Base-by-base conservation (phyloP, 1,139 yeast genomes). In the Suhomyces choctaworum region DNA sequence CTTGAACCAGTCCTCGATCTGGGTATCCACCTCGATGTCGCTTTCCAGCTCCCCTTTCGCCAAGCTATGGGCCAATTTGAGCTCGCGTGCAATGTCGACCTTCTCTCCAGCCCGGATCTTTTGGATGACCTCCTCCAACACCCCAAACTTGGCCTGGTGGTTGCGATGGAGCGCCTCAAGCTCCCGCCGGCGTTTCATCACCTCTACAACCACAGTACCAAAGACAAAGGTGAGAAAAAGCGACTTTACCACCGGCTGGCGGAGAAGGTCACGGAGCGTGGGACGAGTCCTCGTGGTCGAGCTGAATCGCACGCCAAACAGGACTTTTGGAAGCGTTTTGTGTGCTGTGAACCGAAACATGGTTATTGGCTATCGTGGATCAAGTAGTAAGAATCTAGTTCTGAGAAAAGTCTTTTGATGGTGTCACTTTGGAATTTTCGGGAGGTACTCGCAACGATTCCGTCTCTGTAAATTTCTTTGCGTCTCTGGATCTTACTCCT, bases 21-120 rank as follows among this genome's bases (percentile, higher is more conserved):
- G 62, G 24, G 66, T 63, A 45, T 70, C 76, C 22, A 69, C 48
- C 34, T 69, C 71, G 17, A 69, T 55, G 39, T 68, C 74, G 3
- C 61, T 54, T 7, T 54, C 59, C 0, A 61, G 47, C 37, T 57
- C 64, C 36, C 59, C 49, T 31, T 56, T 52, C 9, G 70, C 58
- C 29, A 67, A 52, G 4, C 67, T 54, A 39, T 64, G 61, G 11
- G 73, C 70, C 26, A 70, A 49, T 32, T 51, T 57, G 37, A 70
- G 56, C 37, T 70, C 76, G 29, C 57, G 56, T 2, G 60, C 54
- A 11, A 70, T 50, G 46, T 70, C 72, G 12, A 70, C 60, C 5
- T 46, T 49, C 32, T 66, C 67, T 6, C 64, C 66, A 5, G 42
- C 47, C 16, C 54, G 44, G 23, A 70, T 47, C 35, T 62, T 62